Base-by-base conservation (phyloP, 495 filamentous ascomycete species). In the Rostrohypoxylon terebratum region DNA sequence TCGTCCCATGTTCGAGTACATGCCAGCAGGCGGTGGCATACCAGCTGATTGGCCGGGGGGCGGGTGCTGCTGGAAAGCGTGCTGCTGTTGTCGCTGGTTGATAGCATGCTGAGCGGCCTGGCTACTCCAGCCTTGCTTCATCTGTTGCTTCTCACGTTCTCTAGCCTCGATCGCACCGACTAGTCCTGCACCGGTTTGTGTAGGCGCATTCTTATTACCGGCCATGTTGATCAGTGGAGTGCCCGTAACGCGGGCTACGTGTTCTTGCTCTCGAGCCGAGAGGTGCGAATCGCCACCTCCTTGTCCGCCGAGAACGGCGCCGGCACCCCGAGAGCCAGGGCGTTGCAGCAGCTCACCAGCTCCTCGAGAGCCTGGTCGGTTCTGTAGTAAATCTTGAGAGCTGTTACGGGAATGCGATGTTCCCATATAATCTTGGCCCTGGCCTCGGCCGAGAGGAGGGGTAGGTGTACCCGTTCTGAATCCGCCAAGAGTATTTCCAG, bases 191-290 rank as follows among this genome's bases (percentile, higher is more conserved):
- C 86, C 83, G 33, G 86, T 82, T 40, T 86, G 84, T 16, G 81
- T 18, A 20, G 55, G 79, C 0, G 82, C 77, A 63, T 82, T 83
- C 34, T 80, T 83, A 34, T 83, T 87, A 10, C 87, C 84, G 20
- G 88, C 88, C 76, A 96, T 82, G 36, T 90, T 90, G 72, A 97
- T 89, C 68, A 98, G 85, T 2, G 95, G 91, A 1, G 90, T 91
- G 0, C 93, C 92, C 6, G 95, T 97, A 67, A 93, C 84, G 34
- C 93, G 88, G n/a, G 95, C 92, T 31, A 98, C 90, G 75, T 97
- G 91, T 77, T 97, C 93, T 75, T 97, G 95, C 78, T 98, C 95
- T 7, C 92, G 91, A n/a, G 95, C 95, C 14, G 94, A 95, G 18
- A 97, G 87, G 62, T 90, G 88, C 2, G 84, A 85, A n/a, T 83